Base-by-base conservation (phyloP, 129 eudicot genomes). In the Chrysanthemum makinoi region DNA sequence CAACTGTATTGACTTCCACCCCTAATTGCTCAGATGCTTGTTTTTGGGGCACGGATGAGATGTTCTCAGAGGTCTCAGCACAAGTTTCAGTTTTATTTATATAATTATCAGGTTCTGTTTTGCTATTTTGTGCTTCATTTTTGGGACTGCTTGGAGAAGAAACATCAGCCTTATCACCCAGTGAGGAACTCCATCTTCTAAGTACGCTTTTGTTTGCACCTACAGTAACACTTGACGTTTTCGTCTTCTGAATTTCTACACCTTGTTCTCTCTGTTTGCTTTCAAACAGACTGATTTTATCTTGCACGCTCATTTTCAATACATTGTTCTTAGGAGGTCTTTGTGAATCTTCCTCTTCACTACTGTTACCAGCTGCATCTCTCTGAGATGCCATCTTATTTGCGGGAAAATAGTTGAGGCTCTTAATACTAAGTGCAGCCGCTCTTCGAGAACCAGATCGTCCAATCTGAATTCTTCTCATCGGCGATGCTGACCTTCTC, bases 401-500 rank as follows among this genome's bases (percentile, higher is more conserved):
- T 14, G 82, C 84, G 49, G 96, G 88, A 80, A 83, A 78, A 80
- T 82, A 72, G 49, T 78, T 79, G 68, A 94, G 97, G 75, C 91
- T 87, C 73, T 81, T 94, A 10, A 89, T 90, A 63, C 91, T 82
- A n/a, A 94, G 73, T 43, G 98, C 83, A 67, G 95, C 81, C 2
- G 97, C 77, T 73, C 99, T 83, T 49, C 99, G 92, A n/a, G 99
- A 86, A 70, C 97, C 97, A 17, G 94, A 85, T 54, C 96, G 77
- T 8, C 97, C 99, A 35, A 94, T 86, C 80, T 87, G 99, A 70
- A 90, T 57, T 86, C 96, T 88, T 51, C 96, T 77, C 99, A 94
- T 94, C 24, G 99, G 99, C 75, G 97, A 94, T 56, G 99, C 89
- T 24, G 96, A 90, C 77, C 99, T 86, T 84, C 96, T 87, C 30